Percentiles rank a stretch among this genome's conserved stretches.
Conservation (phyloP, 371 early-diverging fungal species). For the Syncephalastrum racemosum region DNA sequence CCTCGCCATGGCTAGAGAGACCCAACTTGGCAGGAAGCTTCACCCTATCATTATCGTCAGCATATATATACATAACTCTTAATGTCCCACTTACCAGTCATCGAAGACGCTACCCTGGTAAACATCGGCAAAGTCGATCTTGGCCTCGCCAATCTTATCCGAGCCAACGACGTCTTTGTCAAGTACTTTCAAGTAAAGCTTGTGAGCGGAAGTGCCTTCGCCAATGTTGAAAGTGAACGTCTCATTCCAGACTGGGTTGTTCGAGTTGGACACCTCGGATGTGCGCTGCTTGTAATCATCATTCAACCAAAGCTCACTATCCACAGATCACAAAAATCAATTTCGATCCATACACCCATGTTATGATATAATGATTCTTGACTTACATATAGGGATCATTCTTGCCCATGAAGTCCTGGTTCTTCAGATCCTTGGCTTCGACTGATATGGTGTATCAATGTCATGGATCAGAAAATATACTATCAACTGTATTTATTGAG, state of each 20-base stretch:
- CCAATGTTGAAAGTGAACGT: constrained; percentile 40
- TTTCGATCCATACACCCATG: neutral
- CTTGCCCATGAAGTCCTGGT: constrained; percentile 33
- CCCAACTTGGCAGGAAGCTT: constrained; percentile 44
- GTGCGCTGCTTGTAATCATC: constrained; percentile 43
- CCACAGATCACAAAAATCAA: neutral
- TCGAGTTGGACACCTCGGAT: constrained; percentile 21
- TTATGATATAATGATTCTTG: neutral
- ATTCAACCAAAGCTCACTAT: constrained; percentile 39
- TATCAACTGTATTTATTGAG: neutral
- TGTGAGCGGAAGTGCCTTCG: constrained; percentile 28
- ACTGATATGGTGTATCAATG: constrained; percentile 4
- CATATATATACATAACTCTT: neutral
- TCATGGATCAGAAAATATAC: neutral
- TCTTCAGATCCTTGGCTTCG: constrained; percentile 38
- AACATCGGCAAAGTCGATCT: constrained; percentile 28
- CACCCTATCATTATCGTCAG: constrained; percentile 11
- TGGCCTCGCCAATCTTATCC: constrained; percentile 37
- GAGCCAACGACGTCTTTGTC: constrained; percentile 35
- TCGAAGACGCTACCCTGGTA: constrained; percentile 28
- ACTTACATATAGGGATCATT: constrained; percentile 34
- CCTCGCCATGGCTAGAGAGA: constrained; percentile 42
- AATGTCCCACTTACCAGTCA: constrained; percentile 20
- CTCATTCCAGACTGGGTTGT: constrained; percentile 44
- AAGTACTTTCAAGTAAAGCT: constrained; percentile 33